These are phyloP conservation scores for Nothophaeocryptopus gaeumannii DNA, from an alignment of 2,329 filamentous ascomycete genomes.

Conservation along the genomic window DNA sequence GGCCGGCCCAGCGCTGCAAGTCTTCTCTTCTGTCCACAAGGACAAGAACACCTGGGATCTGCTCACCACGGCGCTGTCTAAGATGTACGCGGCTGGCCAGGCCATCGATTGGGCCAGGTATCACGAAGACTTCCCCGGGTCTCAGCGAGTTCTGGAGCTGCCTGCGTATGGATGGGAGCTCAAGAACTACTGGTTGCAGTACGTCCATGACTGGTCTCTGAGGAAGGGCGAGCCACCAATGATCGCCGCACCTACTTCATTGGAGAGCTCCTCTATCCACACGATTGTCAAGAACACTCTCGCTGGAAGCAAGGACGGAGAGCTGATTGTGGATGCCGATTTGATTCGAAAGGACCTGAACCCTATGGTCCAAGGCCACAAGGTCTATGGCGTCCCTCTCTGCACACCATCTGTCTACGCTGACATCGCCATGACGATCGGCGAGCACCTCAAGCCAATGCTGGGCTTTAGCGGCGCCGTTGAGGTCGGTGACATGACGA, in stretches of 20 bases:
- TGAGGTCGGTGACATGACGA: slow-evolving; percentile 41
- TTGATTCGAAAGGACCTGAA: slow-evolving; percentile 41
- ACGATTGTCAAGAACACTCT: slow-evolving; percentile 38
- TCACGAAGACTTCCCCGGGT: slow-evolving; percentile 48
- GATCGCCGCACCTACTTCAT: slow-evolving; percentile 8
- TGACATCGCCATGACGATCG: slow-evolving; percentile 36
- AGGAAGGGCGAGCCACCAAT: slow-evolving; percentile 25
- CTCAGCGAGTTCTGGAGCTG: slow-evolving; percentile 46
- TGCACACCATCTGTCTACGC: slow-evolving; percentile 39
- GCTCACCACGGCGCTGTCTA: slow-evolving; percentile 46
- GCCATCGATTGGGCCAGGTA: slow-evolving; percentile 61
- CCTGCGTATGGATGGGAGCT: slow-evolving; percentile 41
- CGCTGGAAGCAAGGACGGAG: slow-evolving; percentile 23
- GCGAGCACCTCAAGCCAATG: slow-evolving; percentile 23
- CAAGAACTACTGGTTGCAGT: slow-evolving; percentile 38
- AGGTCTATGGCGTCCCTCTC: slow-evolving; percentile 40
- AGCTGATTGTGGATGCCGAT: slow-evolving; percentile 40
- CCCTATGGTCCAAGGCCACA: slow-evolving; percentile 45
- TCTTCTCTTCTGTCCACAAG: slow-evolving; percentile 9
- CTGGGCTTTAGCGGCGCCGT: slow-evolving; percentile 26
- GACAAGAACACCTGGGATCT: slow-evolving; percentile 46
- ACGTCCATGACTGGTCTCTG: slow-evolving; percentile 33
- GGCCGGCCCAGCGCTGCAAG: slow-evolving; percentile 1
- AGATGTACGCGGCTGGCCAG: slow-evolving; percentile 54
- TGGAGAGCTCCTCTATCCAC: slow-evolving; percentile 40